These are phyloP conservation scores for Scheffersomyces stipitis DNA, from an alignment of 805 yeast species.

Conservation along the genomic window DNA sequence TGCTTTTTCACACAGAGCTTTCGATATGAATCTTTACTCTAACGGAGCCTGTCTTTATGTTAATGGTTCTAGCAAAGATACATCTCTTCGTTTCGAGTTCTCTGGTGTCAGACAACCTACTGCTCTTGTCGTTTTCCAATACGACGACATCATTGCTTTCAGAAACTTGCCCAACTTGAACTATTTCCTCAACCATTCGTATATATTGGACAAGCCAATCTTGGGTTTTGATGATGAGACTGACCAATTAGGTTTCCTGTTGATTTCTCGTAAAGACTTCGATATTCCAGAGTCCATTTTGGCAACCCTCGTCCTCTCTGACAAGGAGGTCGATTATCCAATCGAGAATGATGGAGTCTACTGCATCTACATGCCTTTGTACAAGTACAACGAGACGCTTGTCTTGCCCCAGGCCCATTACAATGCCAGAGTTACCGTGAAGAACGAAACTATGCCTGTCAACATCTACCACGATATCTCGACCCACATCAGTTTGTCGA, in stretches of 20 bases:
- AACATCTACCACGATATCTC: constrained; percentile 1
- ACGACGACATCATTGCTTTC: constrained; percentile 10
- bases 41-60: constrained; percentile 10
- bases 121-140: constrained; percentile 10
- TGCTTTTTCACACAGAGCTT: constrained; percentile 4
- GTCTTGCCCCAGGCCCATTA: constrained; percentile 4
- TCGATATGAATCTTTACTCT: constrained; percentile 5
- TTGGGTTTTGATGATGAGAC: not conserved
- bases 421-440: constrained; percentile 3
- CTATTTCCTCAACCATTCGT: constrained; percentile 6
- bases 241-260: not conserved
- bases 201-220: not conserved
- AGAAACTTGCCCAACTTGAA: constrained; percentile 9
- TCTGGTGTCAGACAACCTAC: constrained; percentile 2
- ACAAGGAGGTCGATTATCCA: constrained; percentile 3
- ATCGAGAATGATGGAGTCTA: constrained; percentile 7
- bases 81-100: constrained; percentile 6
- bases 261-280: constrained; percentile 1
- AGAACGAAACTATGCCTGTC: constrained; percentile 5
- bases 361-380: constrained; percentile 12
- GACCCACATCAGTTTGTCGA: constrained; percentile 3
- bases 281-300: constrained; percentile 4
- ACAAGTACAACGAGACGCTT: not conserved
- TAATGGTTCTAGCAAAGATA: constrained; percentile 4
- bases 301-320: constrained; percentile 2